These are phyloP conservation scores for Priceomyces castillae DNA, from an alignment of 805 yeast species.

Conservation along the genomic window DNA sequence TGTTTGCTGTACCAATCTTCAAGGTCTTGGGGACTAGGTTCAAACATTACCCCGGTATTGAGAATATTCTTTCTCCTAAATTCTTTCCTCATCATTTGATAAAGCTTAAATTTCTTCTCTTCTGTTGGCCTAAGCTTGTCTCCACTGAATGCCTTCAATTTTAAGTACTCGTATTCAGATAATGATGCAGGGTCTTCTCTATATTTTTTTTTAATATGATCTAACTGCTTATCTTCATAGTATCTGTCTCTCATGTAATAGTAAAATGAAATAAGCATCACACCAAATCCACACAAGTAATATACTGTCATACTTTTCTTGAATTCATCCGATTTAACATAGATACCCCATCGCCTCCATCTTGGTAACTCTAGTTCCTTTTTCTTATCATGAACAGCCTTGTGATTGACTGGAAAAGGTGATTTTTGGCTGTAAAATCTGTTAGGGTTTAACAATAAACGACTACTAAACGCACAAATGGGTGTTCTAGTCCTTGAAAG, in stretches of 20 bases:
- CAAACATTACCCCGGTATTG: conserved; percentile 32
- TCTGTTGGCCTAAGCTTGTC: conserved; percentile 66
- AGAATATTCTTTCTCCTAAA: conserved; percentile 38
- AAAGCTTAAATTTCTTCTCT: conserved; percentile 55
- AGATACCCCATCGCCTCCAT: conserved; percentile 40
- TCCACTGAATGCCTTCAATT: conserved; percentile 55
- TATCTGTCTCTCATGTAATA: conserved; percentile 66
- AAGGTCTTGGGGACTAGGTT: conserved; percentile 41
- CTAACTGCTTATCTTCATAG: conserved; percentile 60
- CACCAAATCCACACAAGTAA: conserved; percentile 57
- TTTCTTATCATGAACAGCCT: conserved; percentile 25
- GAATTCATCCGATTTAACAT: conserved; percentile 52
- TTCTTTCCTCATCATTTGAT: conserved; percentile 52
- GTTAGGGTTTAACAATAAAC: neutral
- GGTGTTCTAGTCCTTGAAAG: neutral
- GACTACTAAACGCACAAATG: neutral
- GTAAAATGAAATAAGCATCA: conserved; percentile 57
- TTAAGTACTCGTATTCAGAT: conserved; percentile 62
- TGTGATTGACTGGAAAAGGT: conserved; percentile 38
- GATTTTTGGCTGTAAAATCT: conserved; percentile 12
- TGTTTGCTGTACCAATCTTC: conserved; percentile 41
- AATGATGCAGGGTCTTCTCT: conserved; percentile 34
- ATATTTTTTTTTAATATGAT: conserved; percentile 37
- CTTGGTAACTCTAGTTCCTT: conserved; percentile 30
- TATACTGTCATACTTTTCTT: conserved; percentile 58